Base-by-base conservation (phyloP, 768 basidiomycete genomes). In the Cubamyces lactineus region DNA sequence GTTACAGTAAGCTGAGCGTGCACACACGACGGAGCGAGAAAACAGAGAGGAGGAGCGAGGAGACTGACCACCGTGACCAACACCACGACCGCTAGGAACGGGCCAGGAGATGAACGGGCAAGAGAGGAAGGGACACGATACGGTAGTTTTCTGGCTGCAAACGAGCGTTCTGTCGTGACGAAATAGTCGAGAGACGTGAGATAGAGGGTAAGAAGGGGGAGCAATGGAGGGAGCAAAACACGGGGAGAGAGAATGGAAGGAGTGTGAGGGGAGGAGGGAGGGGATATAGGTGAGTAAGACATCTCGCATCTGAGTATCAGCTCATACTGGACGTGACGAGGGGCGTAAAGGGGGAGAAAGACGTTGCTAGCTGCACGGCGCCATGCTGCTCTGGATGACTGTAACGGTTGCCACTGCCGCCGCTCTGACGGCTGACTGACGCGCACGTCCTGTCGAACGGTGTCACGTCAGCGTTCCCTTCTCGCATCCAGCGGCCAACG, bases 101-200 rank as follows among this genome's bases (percentile, higher is more conserved):
- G 34, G 34, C 34, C 34, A 34, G 34, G 34, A 34, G 34, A 34
- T 34, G 34, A 34, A 34, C 11, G 48, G 12, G 30, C 13, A 28
- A 49, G 28, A 49, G 13, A 21, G 42, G n/a, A 43, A n/a, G 12
- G 17, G 4, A 16, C 26, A 28, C 48, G 21, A 5, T 28, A 16
- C 15, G 13, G 48, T 26, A 49, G 24, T 55, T 46, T 45, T 34
- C 34, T 7, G 34, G 9, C 34, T 5, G 34, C 28, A n/a, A 45
- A 57, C 47, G 56, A 57, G 43, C 56, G 56, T 57, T 57, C 56
- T 57, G 56, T 57, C 56, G 47, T 57, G 15, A 40, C 7, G 17
- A 23, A 53, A 40, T 16, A 12, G 42, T 23, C 26, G 48, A 26
- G 48, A 26, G 23, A 15, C 15, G 24, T 34, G 34, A 34, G 34